These are phyloP conservation scores for Cucurbita pepo DNA, from an alignment of 306 rosid genomes.

Conservation along the genomic window DNA sequence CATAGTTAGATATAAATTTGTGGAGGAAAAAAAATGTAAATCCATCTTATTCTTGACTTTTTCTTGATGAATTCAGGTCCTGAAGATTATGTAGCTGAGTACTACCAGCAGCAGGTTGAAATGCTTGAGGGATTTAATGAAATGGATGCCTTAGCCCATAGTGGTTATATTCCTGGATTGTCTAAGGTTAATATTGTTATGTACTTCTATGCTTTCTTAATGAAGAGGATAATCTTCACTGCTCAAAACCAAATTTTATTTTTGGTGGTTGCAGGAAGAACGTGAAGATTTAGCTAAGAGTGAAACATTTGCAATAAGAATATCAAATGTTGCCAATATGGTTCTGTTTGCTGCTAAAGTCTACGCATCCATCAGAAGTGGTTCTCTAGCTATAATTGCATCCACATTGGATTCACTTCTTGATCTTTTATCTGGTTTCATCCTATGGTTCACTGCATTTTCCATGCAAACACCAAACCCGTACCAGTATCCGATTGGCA, in stretches of 20 bases:
- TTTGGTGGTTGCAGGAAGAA: slow-evolving; percentile 55
- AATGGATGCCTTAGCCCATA: slow-evolving; percentile 82
- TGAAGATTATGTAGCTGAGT: slow-evolving; percentile 80
- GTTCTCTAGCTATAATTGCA: slow-evolving; percentile 93
- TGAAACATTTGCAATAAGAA: slow-evolving; percentile 82
- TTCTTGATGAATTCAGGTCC: slow-evolving; percentile 36
- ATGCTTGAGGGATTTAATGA: slow-evolving; percentile 92
- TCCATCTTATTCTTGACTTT: neutral
- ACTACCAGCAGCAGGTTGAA: slow-evolving; percentile 93
- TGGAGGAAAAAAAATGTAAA: neutral
- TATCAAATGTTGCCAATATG: slow-evolving; percentile 90
- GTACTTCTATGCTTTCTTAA: neutral
- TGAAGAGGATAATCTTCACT: neutral
- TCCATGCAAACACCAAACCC: slow-evolving; percentile 98
- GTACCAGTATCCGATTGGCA: slow-evolving; percentile 93
- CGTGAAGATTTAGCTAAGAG: slow-evolving; percentile 63
- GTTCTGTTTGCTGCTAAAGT: slow-evolving; percentile 81
- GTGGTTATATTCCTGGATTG: slow-evolving; percentile 79
- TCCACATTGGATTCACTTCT: slow-evolving; percentile 96
- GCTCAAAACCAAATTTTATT: slow-evolving; percentile 11
- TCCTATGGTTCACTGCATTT: slow-evolving; percentile 97
- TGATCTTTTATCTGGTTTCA: slow-evolving; percentile 92
- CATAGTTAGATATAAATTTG: neutral
- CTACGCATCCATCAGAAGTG: slow-evolving; percentile 81
- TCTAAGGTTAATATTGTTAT: slow-evolving; percentile 43